A percentile compares a stretch with the other conserved stretches of the same genome.
These are phyloP conservation scores for Blastomyces emzantsi DNA, from an alignment of 2,329 filamentous ascomycete species.

Conservation along the genomic window DNA sequence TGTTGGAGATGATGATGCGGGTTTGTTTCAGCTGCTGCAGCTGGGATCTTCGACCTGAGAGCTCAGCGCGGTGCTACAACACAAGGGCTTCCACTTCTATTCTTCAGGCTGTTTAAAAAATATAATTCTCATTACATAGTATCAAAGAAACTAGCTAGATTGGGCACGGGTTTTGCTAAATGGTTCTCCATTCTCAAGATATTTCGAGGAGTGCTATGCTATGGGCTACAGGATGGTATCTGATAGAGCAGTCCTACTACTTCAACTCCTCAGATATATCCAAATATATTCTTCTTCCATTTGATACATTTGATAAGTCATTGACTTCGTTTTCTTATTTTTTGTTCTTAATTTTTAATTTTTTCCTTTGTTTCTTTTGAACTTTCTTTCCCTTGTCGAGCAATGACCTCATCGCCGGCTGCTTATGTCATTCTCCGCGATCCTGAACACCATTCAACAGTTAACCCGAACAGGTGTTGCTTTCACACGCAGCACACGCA, in stretches of 20 bases:
- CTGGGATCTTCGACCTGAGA: neutral
- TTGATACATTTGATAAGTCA: neutral
- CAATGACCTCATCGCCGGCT: slow-evolving; percentile 11
- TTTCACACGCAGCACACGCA: neutral
- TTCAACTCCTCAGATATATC: neutral
- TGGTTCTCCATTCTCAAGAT: too few relatives aligned
- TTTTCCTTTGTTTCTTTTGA: neutral
- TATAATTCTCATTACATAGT: too few relatives aligned
- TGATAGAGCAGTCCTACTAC: neutral
- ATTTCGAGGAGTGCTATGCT: neutral
- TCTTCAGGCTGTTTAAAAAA: too few relatives aligned
- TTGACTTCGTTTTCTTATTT: neutral
- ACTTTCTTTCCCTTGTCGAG: neutral
- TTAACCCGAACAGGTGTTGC: neutral
- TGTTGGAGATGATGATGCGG: neutral
- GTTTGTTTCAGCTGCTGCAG: neutral
- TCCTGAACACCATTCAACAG: neutral
- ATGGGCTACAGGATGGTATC: neutral
- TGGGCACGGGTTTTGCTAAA: too few relatives aligned
- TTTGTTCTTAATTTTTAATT: neutral
- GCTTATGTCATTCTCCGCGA: slow-evolving; percentile 9
- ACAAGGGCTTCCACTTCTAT: neutral
- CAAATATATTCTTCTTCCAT: neutral
- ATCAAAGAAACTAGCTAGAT: too few relatives aligned
- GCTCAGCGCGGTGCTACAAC: neutral